Base-by-base conservation (phyloP, 2,329 filamentous ascomycete species). In the Xylariaceae sp. region DNA sequence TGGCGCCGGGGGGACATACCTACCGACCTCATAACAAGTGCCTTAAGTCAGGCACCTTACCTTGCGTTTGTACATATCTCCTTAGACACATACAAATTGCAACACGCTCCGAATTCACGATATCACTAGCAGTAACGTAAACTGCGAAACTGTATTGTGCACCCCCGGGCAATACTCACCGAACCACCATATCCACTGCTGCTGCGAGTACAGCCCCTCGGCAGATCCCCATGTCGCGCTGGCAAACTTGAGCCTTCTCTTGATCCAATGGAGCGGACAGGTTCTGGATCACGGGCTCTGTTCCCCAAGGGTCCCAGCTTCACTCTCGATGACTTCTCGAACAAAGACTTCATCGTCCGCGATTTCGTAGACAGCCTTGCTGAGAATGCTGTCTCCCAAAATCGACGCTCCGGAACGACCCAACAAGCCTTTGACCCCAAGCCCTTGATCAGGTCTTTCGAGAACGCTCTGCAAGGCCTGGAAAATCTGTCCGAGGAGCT, bases 361-460 rank as follows among this genome's bases (percentile, higher is more conserved):
- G 93, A 98, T 69, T 98, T 98, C 62, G 84, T 98, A 55, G 94
- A 98, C 63, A 81, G 84, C 38, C 81, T 98, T 43, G 93, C 91
- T 38, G 90, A 97, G 49, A 86, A 76, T 53, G 87, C 89, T 17
- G 78, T 89, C 28, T 83, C 87, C n/a, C 73, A 76, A 17, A 87
- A 83, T 58, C 87, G 93, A 40, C 85, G 87, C 45, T 96, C 90
- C 12, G 82, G 79, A 7, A 18, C 17, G 4, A 72, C 70, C 47
- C 74, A 72, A 60, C 74, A 76, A 47, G 68, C 74, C 4, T 98
- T 98, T 68, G 93, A 98, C 59, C 89, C 93, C 0, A 98, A 98
- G 67, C 94, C 93, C 24, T 73, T 98, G 54, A 98, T 98, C 57
- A 83, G 93, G 45, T 90, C 89, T 1, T 98, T 98, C 63, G 93